These are phyloP conservation scores for Fusarium caatingaense DNA, from an alignment of 2,329 filamentous ascomycete genomes.

Conservation along the genomic window DNA sequence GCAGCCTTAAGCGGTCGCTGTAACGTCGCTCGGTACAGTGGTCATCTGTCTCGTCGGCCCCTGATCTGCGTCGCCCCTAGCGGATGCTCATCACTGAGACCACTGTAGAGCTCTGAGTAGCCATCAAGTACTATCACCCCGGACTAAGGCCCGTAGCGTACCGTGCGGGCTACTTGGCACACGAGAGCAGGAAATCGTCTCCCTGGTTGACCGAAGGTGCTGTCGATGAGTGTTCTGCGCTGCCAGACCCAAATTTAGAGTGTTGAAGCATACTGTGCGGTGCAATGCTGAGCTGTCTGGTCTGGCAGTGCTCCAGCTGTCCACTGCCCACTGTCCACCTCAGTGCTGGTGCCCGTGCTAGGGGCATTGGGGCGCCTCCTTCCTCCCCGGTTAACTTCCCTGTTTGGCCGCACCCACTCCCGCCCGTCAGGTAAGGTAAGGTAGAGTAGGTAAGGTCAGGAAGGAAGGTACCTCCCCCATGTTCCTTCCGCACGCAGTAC, in stretches of 20 bases:
- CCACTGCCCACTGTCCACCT: neutral
- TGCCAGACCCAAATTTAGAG: slow-evolving; percentile 23
- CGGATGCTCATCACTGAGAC: neutral
- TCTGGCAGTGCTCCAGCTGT: slow-evolving; percentile 15
- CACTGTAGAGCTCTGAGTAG: slow-evolving; percentile 13
- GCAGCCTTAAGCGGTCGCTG: slow-evolving; percentile 5
- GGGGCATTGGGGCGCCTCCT: slow-evolving; percentile 26
- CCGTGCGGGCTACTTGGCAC: slow-evolving; percentile 42
- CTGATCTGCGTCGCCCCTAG: neutral
- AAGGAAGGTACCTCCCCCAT: slow-evolving; percentile 22
- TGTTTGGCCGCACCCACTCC: slow-evolving; percentile 47
- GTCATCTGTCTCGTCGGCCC: neutral
- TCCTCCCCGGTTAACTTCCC: slow-evolving; percentile 42
- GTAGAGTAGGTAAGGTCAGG: slow-evolving; percentile 1
- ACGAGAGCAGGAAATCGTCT: slow-evolving; percentile 25
- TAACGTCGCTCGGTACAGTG: neutral
- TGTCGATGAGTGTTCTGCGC: slow-evolving; percentile 19
- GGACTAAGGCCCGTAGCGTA: slow-evolving; percentile 35
- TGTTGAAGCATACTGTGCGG: slow-evolving; percentile 29
- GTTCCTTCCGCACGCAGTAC: slow-evolving; percentile 38
- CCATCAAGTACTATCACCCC: slow-evolving; percentile 33
- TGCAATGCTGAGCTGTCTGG: slow-evolving; percentile 29
- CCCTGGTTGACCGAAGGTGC: slow-evolving; percentile 19
- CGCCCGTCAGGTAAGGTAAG: slow-evolving; percentile 40
- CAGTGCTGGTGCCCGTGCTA: slow-evolving; percentile 1